Percentiles rank a stretch among this genome's conserved stretches.
Conservation (phyloP, 2,329 filamentous ascomycete genomes). For the Huntiella abstrusa region DNA sequence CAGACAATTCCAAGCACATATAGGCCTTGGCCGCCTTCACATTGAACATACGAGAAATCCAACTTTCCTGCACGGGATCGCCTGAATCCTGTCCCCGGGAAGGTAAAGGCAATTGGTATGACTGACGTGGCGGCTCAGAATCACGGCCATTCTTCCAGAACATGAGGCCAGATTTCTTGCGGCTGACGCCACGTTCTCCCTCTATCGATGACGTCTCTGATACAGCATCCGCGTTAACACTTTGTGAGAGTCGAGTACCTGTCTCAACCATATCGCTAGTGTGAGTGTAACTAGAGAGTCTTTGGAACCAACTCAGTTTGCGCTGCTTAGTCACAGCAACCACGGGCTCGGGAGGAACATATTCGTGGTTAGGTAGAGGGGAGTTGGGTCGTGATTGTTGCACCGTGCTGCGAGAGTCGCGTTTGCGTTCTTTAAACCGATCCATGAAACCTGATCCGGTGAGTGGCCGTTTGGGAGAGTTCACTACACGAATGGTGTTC, state of each 20-base stretch:
- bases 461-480: conserved; percentile 22
- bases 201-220: conserved; percentile 8
- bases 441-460: conserved; percentile 9
- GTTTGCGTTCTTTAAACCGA: conserved; percentile 8
- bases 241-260: conserved; percentile 1
- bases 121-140: background rate
- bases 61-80: conserved; percentile 56
- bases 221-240: background rate
- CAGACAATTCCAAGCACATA: conserved; percentile 54
- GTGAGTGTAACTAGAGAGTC: conserved; percentile 14
- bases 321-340: conserved; percentile 22
- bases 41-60: conserved; percentile 75
- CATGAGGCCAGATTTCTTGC: conserved; percentile 32
- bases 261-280: conserved; percentile 6
- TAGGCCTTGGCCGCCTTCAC: conserved; percentile 66
- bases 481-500: conserved; percentile 36
- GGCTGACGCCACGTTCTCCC: conserved; percentile 20
- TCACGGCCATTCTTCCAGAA: conserved; percentile 35
- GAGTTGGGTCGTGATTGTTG: background rate
- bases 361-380: conserved; percentile 1
- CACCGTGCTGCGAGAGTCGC: conserved; percentile 3
- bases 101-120: too few relatives aligned
- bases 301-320: conserved; percentile 32
- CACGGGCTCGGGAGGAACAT: conserved; percentile 11
- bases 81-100: conserved; percentile 20